Percentiles rank a stretch among this genome's conserved stretches.
Evolutionary conservation across 1,284 basidiomycete species (phyloP).

Genomic region (Ceratobasidium sp.): DNA sequence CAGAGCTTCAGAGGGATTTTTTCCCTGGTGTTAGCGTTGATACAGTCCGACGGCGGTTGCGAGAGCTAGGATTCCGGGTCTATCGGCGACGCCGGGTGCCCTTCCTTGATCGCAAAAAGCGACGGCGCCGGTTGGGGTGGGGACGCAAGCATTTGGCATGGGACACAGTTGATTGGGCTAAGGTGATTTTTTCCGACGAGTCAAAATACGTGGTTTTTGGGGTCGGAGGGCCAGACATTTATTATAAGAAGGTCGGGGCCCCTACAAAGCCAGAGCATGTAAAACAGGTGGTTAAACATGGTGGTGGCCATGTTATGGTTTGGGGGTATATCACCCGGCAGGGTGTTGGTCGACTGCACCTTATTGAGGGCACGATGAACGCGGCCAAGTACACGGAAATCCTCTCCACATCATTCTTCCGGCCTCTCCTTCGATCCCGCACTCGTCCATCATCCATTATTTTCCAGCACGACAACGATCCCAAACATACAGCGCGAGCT

Average conservation of each 20-base stretch:
- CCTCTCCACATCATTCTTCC: not conserved
- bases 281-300: not conserved
- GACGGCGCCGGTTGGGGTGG: not conserved
- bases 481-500: too few relatives aligned
- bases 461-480: slow-evolving; percentile 10
- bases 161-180: not conserved
- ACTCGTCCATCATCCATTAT: too few relatives aligned
- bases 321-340: not conserved
- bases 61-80: not conserved
- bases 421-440: too few relatives aligned
- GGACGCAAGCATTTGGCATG: not conserved
- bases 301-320: not conserved
- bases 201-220: not conserved
- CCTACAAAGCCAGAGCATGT: not conserved
- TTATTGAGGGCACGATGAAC: not conserved
- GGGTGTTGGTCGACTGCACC: not conserved
- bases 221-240: not conserved
- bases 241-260: not conserved
- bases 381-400: not conserved
- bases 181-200: slow-evolving; percentile 5
- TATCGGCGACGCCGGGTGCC: not conserved
- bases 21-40: slow-evolving; percentile 3
- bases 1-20: not conserved
- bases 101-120: not conserved
- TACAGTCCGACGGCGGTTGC: not conserved